Percentiles rank a stretch among this genome's conserved stretches.
Evolutionary conservation across 139 green algal genomes (phyloP).

Genomic region (Coelastrella sp.): DNA sequence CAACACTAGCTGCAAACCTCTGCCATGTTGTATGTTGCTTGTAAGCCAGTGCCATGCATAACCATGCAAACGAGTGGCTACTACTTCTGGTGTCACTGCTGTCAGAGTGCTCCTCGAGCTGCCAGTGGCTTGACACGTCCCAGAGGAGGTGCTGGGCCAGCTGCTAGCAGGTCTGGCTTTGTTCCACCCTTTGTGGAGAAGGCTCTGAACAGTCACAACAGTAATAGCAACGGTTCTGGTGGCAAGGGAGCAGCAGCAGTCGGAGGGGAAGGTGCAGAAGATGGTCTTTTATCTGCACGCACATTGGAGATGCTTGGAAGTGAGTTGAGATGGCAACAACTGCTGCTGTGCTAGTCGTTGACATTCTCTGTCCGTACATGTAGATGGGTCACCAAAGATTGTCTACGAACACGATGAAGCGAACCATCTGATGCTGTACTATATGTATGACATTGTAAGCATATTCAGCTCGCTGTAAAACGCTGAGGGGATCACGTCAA

Average conservation of each 20-base stretch:
- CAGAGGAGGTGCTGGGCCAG: slow-evolving; percentile 15
- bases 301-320: slow-evolving; percentile 77
- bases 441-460: too few relatives aligned
- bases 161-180: slow-evolving; percentile 60
- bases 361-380: too few relatives aligned
- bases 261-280: slow-evolving; percentile 47
- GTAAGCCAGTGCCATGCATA: neutral
- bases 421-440: too few relatives aligned
- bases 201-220: slow-evolving; percentile 43
- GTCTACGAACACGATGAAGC: too few relatives aligned
- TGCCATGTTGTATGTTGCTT: too few relatives aligned
- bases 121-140: slow-evolving; percentile 7
- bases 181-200: slow-evolving; percentile 78
- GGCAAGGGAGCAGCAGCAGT: slow-evolving; percentile 13
- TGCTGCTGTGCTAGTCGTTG: too few relatives aligned
- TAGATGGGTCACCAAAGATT: too few relatives aligned
- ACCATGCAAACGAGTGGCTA: neutral
- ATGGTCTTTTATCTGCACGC: slow-evolving; percentile 63
- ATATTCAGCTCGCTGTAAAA: too few relatives aligned
- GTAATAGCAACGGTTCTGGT: slow-evolving; percentile 4
- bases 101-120: neutral
- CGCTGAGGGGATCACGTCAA: too few relatives aligned
- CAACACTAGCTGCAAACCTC: too few relatives aligned
- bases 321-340: too few relatives aligned
- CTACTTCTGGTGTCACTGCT: neutral